Base-by-base conservation (phyloP, 2,329 filamentous ascomycete species). In the Alternaria dauci region DNA sequence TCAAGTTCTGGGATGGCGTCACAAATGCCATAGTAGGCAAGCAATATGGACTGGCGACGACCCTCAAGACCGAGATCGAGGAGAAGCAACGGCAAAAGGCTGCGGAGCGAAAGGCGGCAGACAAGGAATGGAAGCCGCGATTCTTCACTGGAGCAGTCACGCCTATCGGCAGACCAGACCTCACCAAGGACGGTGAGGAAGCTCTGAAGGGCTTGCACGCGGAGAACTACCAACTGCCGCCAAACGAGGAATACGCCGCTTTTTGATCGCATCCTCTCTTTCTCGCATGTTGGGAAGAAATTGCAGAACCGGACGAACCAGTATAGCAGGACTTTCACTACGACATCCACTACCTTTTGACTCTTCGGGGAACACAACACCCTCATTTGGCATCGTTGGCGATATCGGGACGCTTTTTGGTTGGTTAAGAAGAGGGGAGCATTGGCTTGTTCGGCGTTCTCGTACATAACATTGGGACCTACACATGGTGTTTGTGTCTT, bases 1-100 rank as follows among this genome's bases (percentile, higher is more conserved):
- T 95, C 66, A 89, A 87, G 58, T 91, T 97, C 76, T 99, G 95
- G 95, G 86, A 88, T 34, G 87, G 87, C 25, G 94, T 99, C 44
- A 98, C 95, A 18, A 85, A 91, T 53, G 93, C 94, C 36, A 98
- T 99, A 73, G 79, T 87, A 23, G 82, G 88, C 62, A 96, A 94
- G 80, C 92, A 96, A 76, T 99, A 89, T 79, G 86, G 86, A 42
- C 88, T 91, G 66, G 95, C 95, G 8, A 99, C 95, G 23, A 88
- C 86, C 20, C 82, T 95, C 63, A 99, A 99, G 82, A 88, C 93
- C 61, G 93, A 96, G 71, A 87, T 99, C 11, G 95, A 99, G 79
- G 95, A 99, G 78, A 85, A 85, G 43, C 95, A 99, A 81, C 86
- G 95, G 32, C 87, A 91, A 71, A 94, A 92, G 80, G 94, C 92